A percentile compares a stretch with the other conserved stretches of the same genome.
These are phyloP conservation scores for Rhodotorula sp. DNA, from an alignment of 1,284 basidiomycete species.

Conservation along the genomic window DNA sequence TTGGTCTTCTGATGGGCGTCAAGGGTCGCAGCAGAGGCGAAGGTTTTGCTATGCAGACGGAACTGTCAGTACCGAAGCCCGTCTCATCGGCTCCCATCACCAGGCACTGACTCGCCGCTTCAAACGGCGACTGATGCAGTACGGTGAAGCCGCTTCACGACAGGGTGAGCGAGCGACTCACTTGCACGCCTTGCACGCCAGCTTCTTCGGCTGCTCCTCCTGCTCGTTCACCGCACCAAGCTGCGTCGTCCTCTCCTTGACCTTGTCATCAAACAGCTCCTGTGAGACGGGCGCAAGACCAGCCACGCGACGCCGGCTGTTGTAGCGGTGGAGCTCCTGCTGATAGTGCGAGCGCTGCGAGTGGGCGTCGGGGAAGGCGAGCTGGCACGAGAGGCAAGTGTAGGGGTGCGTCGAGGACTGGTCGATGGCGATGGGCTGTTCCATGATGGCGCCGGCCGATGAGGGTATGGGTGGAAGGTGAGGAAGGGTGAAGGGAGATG, in stretches of 20 bases:
- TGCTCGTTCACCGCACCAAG: slow-evolving; percentile 11
- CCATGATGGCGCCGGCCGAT: no score
- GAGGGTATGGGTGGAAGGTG: no score
- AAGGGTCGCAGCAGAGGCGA: slow-evolving; percentile 86
- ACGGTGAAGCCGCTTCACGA: no score
- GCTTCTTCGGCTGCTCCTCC: slow-evolving; percentile 54
- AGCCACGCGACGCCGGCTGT: slow-evolving; percentile 95
- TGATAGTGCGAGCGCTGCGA: slow-evolving; percentile 88
- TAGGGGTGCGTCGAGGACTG: slow-evolving; percentile 52
- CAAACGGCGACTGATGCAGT: no score
- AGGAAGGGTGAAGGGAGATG: no score
- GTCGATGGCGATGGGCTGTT: neutral
- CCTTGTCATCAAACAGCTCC: slow-evolving; percentile 82
- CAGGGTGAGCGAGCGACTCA: slow-evolving; percentile 48
- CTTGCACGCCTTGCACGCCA: slow-evolving; percentile 79
- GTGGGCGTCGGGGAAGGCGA: slow-evolving; percentile 79
- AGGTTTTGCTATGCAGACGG: slow-evolving; percentile 68
- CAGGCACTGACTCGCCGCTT: no score
- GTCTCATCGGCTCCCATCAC: no score
- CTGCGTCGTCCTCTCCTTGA: slow-evolving; percentile 48
- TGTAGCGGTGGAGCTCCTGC: slow-evolving; percentile 95
- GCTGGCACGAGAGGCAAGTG: slow-evolving; percentile 89
- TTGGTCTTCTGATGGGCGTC: slow-evolving; percentile 82
- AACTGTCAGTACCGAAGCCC: no score
- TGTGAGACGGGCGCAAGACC: slow-evolving; percentile 81